Evolutionary conservation across 1,284 basidiomycete genomes (phyloP).

Genomic region (Malassezia obtusa): DNA sequence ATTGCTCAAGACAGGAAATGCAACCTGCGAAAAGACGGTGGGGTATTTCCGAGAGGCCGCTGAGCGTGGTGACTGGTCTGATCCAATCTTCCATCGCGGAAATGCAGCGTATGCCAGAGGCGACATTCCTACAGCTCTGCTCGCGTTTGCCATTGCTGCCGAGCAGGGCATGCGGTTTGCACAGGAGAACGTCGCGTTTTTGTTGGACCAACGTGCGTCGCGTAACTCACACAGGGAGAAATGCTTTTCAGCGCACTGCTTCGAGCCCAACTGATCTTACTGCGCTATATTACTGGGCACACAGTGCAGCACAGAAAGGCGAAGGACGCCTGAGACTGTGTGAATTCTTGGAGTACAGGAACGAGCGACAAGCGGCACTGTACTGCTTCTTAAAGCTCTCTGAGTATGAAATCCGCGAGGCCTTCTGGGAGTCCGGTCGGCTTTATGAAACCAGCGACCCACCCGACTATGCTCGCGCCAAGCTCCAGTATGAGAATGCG

Average conservation of each 20-base stretch:
- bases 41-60: conserved; percentile 52
- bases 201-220: conserved; percentile 58
- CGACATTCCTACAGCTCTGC: conserved; percentile 28
- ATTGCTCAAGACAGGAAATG: neutral
- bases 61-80: conserved; percentile 41
- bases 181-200: conserved; percentile 88
- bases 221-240: conserved; percentile 2
- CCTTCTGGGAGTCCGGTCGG: conserved; percentile 82
- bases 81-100: conserved; percentile 35
- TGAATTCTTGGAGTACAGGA: neutral
- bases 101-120: conserved; percentile 38
- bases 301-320: conserved; percentile 61
- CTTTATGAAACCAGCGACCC: conserved; percentile 85
- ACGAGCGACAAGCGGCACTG: neutral
- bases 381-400: neutral
- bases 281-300: conserved; percentile 82
- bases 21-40: neutral
- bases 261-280: conserved; percentile 55
- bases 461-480: conserved; percentile 61
- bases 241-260: neutral
- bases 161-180: conserved; percentile 79
- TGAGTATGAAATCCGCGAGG: neutral
- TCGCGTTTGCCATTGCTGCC: conserved; percentile 68
- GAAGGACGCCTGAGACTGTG: conserved; percentile 77
- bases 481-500: conserved; percentile 67